Base-by-base conservation (phyloP, 2,329 filamentous ascomycete species). In the Monilinia aucupariae region DNA sequence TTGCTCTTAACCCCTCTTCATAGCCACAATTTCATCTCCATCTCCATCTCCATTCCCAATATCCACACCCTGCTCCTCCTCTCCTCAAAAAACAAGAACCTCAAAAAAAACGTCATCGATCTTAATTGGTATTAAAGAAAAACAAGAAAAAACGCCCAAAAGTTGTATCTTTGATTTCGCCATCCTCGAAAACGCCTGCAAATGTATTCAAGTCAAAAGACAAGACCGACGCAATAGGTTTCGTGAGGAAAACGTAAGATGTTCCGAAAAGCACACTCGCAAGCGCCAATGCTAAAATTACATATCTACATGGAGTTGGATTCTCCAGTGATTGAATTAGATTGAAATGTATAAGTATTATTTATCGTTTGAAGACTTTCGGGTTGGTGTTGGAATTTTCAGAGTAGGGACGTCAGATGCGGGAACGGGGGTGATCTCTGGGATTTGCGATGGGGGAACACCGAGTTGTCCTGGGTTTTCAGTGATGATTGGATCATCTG, bases 401-500 rank as follows among this genome's bases (percentile, higher is more conserved):
- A 63, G 12, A 4, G 47, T 51, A 15, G 61, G 61, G 15, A 63
- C 15, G 10, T 50, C 37, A 27, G 54, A 27, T 15, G 66, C 61
- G 34, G 65, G 59, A 52, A 61, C 58, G 25, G 71, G 68, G 13
- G 65, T 56, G 17, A 70, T 47, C 8, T 70, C 70, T 12, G 64
- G 53, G 25, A 71, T 58, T 64, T 75, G 73, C 49, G 69, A 72
- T 22, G 73, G 71, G 32, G 72, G 71, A 6, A 48, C 62, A 41
- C 61, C 58, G 4, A 69, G 64, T 34, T 62, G 52, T 2, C 66
- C 72, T 37, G 78, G 76, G 53, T 78, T 73, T 34, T 76, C 74
- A 10, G 78, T 76, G 7, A 81, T 74, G 22, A 82, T 73, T 0
- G 75, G 76, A 64, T 82, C 80, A 49, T 76, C 76, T 2, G 77